Evolutionary conservation across 179 eudicot species (phyloP).

Genomic region (Camellia oleifera): DNA sequence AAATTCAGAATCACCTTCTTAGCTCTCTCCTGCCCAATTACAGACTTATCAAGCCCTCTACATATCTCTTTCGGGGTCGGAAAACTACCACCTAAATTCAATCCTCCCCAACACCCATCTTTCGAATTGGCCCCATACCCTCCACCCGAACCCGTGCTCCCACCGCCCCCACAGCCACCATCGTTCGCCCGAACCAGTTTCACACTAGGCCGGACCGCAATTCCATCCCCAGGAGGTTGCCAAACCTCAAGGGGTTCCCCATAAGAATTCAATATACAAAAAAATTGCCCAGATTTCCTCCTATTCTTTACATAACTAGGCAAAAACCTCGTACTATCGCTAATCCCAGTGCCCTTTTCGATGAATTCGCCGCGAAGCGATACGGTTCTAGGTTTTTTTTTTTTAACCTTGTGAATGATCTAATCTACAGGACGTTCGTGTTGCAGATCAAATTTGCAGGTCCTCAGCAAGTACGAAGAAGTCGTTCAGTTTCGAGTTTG

Average conservation of each 20-base stretch:
- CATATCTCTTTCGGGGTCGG: conserved; percentile 98
- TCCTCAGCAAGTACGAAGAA: no score
- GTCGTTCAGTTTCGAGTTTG: no score
- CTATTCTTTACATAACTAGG: conserved; percentile 32
- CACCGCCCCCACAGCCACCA: conserved; percentile 27
- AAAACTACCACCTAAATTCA: conserved; percentile 67
- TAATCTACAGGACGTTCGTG: no score
- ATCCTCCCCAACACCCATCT: conserved; percentile 39
- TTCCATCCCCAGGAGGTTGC: conserved; percentile 87
- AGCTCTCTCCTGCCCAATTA: conserved; percentile 95
- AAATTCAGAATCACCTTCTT: conserved; percentile 64
- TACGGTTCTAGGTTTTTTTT: no score
- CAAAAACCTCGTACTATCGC: conserved; percentile 5
- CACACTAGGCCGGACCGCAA: conserved; percentile 44
- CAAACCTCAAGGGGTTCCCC: conserved; percentile 97
- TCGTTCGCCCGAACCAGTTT: conserved; percentile 40
- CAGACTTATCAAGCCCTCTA: conserved; percentile 97
- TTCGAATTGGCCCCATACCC: conserved; percentile 61
- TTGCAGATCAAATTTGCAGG: no score
- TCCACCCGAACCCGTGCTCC: conserved; percentile 43
- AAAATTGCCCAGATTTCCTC: conserved; percentile 32
- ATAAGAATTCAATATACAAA: conserved; percentile 44
- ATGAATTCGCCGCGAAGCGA: conserved; percentile 40
- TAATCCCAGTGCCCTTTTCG: conserved; percentile 30
- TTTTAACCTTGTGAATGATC: no score